A percentile compares a stretch with the other conserved stretches of the same genome.
phyloP scores from a whole-genome alignment of 2,329 filamentous ascomycete species.

The Ceratocystis destructans region DNA sequence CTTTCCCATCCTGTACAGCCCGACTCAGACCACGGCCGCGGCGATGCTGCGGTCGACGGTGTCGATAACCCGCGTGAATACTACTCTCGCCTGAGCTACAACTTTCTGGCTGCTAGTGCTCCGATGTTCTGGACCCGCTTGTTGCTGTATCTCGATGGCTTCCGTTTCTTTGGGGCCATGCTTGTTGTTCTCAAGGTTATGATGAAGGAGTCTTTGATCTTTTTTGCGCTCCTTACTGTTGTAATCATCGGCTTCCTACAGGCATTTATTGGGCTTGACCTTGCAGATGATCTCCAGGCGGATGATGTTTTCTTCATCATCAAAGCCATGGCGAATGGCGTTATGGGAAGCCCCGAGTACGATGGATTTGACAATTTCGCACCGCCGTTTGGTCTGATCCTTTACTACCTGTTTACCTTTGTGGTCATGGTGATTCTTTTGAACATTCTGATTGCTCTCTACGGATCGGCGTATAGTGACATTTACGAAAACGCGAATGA shows the following conservation, averaged over 20 bases:
- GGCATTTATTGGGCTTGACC: constrained; percentile 82
- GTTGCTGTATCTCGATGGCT: constrained; percentile 79
- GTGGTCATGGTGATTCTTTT: constrained; percentile 86
- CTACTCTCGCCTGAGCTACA: constrained; percentile 77
- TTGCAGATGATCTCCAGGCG: constrained; percentile 57
- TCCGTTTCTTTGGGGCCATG: constrained; percentile 97
- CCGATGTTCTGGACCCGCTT: constrained; percentile 96
- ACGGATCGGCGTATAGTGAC: constrained; percentile 92
- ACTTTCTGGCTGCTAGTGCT: constrained; percentile 81
- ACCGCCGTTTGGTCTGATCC: constrained; percentile 80
- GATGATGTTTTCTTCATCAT: constrained; percentile 61
- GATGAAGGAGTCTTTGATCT: constrained; percentile 90
- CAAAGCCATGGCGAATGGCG: constrained; percentile 71
- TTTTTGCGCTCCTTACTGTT: constrained; percentile 79
- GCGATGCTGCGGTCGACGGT: neutral
- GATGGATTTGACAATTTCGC: constrained; percentile 77
- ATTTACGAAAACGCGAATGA: constrained; percentile 89
- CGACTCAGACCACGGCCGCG: constrained; percentile 22
- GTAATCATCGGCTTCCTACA: constrained; percentile 82
- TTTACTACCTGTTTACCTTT: constrained; percentile 97
- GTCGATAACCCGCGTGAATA: constrained; percentile 32
- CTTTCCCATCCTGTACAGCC: constrained; percentile 41
- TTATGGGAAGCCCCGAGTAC: constrained; percentile 90
- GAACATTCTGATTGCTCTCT: constrained; percentile 92
- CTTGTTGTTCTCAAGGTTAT: constrained; percentile 89